Percentiles rank a stretch among this genome's conserved stretches.
Evolutionary conservation across 495 filamentous ascomycete species (phyloP).

Genomic region (Annulohypoxylon moriforme): DNA sequence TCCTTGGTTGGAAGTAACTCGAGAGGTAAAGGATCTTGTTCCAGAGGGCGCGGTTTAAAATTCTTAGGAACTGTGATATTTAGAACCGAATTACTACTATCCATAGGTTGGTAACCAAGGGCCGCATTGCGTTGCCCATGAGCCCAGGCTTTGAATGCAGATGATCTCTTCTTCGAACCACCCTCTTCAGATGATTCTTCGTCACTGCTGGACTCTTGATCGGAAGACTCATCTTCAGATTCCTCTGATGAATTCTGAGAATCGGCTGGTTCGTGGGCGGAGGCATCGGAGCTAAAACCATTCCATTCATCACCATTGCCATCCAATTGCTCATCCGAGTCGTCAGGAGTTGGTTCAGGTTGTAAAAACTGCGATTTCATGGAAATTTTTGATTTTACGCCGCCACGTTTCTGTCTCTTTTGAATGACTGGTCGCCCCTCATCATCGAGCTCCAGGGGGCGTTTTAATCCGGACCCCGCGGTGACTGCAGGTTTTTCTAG

Average conservation of each 20-base stretch:
- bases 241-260: conserved; percentile 35
- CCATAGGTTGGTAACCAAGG: conserved; percentile 59
- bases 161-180: conserved; percentile 53
- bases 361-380: conserved; percentile 44
- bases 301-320: conserved; percentile 53
- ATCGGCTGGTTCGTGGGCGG: conserved; percentile 33
- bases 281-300: conserved; percentile 50
- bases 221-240: conserved; percentile 43
- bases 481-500: conserved; percentile 36
- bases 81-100: conserved; percentile 44
- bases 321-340: conserved; percentile 51
- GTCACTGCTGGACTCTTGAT: conserved; percentile 49
- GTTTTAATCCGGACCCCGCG: conserved; percentile 85
- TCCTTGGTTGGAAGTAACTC: conserved; percentile 75
- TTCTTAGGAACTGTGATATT: conserved; percentile 60
- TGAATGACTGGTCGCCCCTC: conserved; percentile 83
- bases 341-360: conserved; percentile 61
- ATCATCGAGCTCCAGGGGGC: conserved; percentile 81
- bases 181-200: conserved; percentile 49
- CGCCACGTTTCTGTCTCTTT: conserved; percentile 69
- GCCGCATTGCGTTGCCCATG: conserved; percentile 84
- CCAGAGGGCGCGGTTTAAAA: conserved; percentile 69
- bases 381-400: conserved; percentile 60
- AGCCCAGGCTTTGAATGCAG: conserved; percentile 96
- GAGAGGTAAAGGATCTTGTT: conserved; percentile 80